A percentile compares a stretch with the other conserved stretches of the same genome.
These are phyloP conservation scores for Saccharomycopsis hybrid DNA, from an alignment of 1,139 yeast species.

Conservation along the genomic window DNA sequence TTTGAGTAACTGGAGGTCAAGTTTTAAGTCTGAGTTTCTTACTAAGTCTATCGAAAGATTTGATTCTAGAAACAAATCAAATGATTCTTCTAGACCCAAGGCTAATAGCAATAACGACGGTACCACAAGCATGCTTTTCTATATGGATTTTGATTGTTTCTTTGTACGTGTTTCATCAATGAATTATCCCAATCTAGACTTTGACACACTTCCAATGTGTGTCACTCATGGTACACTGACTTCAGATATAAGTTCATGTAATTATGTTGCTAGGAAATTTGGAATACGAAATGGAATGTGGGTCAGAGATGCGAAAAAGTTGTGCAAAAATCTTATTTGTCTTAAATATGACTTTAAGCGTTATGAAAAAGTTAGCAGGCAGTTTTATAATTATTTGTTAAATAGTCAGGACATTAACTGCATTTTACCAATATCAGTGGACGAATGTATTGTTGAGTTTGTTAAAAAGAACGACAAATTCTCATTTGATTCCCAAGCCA, in stretches of 20 bases:
- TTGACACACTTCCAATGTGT: constrained; percentile 60
- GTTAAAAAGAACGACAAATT: constrained; percentile 2
- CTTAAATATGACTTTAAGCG: constrained; percentile 70
- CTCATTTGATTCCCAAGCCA: constrained; percentile 3
- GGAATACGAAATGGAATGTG: constrained; percentile 91
- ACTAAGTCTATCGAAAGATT: constrained; percentile 22
- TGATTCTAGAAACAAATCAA: too few relatives aligned
- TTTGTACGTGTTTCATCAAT: constrained; percentile 82
- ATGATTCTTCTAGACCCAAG: constrained; percentile 15
- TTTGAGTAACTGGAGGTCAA: constrained; percentile 80
- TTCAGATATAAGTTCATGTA: constrained; percentile 87
- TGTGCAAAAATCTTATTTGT: constrained; percentile 48
- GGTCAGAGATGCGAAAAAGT: constrained; percentile 54
- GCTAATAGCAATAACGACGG: background rate
- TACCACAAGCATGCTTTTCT: constrained; percentile 41
- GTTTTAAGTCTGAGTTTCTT: constrained; percentile 52
- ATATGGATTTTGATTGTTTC: constrained; percentile 90
- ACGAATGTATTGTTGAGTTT: constrained; percentile 78
- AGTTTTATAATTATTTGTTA: constrained; percentile 42
- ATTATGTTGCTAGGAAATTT: constrained; percentile 67
- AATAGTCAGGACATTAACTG: constrained; percentile 20
- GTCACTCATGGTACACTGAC: constrained; percentile 72
- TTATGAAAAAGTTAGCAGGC: constrained; percentile 57
- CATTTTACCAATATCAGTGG: constrained; percentile 82
- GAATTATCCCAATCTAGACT: constrained; percentile 47